phyloP scores from a whole-genome alignment of 2,329 filamentous ascomycete genomes.

The Sordariomycetes sp. region DNA sequence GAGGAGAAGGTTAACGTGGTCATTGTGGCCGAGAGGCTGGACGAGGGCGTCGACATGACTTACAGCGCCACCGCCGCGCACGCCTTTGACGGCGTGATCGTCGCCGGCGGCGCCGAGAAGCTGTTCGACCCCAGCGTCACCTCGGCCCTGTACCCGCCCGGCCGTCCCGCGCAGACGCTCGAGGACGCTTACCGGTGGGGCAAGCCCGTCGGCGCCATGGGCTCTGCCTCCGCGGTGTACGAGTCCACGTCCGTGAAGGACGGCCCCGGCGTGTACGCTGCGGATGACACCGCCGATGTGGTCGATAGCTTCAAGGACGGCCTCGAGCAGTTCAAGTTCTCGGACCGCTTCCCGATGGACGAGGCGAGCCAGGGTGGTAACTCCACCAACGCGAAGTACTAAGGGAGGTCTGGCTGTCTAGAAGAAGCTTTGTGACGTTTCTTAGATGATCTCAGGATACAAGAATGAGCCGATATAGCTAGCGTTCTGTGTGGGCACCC shows the following conservation, averaged over 20 bases:
- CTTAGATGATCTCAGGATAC: no score
- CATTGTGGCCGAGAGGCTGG: slow-evolving; percentile 50
- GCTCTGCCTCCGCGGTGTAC: slow-evolving; percentile 26
- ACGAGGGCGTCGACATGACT: slow-evolving; percentile 44
- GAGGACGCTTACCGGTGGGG: slow-evolving; percentile 55
- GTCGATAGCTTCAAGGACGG: slow-evolving; percentile 42
- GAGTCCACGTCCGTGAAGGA: slow-evolving; percentile 29
- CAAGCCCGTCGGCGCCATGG: slow-evolving; percentile 56
- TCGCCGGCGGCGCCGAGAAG: slow-evolving; percentile 39
- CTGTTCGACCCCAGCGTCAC: slow-evolving; percentile 33
- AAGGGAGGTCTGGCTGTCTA: background rate
- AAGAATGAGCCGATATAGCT: no score
- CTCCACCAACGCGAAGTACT: background rate
- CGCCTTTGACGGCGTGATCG: slow-evolving; percentile 52
- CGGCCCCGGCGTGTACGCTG: slow-evolving; percentile 29
- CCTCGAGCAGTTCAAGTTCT: slow-evolving; percentile 54
- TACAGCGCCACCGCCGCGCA: slow-evolving; percentile 56
- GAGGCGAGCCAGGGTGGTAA: slow-evolving; percentile 5
- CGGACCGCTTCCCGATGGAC: slow-evolving; percentile 52
- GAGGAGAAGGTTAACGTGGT: slow-evolving; percentile 42
- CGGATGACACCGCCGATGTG: slow-evolving; percentile 22
- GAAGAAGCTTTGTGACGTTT: no score
- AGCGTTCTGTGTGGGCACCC: no score
- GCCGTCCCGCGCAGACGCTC: slow-evolving; percentile 53
- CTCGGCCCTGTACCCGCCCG: slow-evolving; percentile 51